Base-by-base conservation (phyloP, 108 stramenopile species). In the Conticribra guillardii region DNA sequence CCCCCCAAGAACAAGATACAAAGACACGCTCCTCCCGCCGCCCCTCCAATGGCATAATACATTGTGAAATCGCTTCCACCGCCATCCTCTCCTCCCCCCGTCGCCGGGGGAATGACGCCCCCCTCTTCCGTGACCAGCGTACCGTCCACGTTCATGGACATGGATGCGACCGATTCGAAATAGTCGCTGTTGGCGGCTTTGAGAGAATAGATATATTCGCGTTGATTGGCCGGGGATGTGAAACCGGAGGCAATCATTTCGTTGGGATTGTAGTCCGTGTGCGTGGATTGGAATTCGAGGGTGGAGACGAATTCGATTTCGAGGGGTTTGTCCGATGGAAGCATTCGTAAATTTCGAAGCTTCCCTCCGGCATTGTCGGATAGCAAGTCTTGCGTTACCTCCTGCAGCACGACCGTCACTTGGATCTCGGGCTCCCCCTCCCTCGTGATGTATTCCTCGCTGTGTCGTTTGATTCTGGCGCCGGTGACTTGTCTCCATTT, bases 41-140 rank as follows among this genome's bases (percentile, higher is more conserved):
- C 79, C 28, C 53, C 71, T 26, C 41, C 65, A 16, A 67, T 63
- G n/a, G 48, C 56, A 51, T 52, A 67, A n/a, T 58, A 61, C 18
- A 78, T 26, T 0, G 32, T 78, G 33, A 41, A 41, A 11, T 55
- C 50, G 28, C 51, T 54, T 17, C 34, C 53, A 1, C 48, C 34
- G 34, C 32, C 60, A 17, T 31, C n/a, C 23, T 61, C 41, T 3
- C 47, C 49, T 11, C 27, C 0, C 7, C 29, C 49, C 17, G 34
- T 31, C n/a, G 49, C 27, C 2, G 64, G 33, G 7, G 69, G 46
- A 27, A 50, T 18, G 14, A 17, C 30, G 17, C 77, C 77, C 63
- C 69, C 49, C 24, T 69, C 77, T 21, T 51, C 63, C 59, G 64
- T 60, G 19, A 45, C 11, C 8, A 41, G 8, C 11, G 5, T 5